Evolutionary conservation across 495 filamentous ascomycete genomes (phyloP).

Genomic region (Staphylotrichum longicolle): DNA sequence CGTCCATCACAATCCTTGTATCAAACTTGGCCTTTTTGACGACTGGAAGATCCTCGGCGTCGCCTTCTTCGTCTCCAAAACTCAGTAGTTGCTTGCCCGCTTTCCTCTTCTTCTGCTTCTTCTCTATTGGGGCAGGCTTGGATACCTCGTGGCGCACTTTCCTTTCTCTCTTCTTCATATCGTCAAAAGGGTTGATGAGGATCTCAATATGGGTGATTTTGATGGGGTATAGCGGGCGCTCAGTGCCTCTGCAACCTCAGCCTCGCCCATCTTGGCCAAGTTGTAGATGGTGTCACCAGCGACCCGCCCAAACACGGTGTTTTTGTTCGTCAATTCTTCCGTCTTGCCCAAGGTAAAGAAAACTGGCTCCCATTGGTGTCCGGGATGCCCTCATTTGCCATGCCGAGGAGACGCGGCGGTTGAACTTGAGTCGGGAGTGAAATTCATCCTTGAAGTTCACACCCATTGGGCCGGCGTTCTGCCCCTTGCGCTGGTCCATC

Average conservation of each 20-base stretch:
- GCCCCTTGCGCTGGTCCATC: slow-evolving; percentile 60
- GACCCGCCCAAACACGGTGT: slow-evolving; percentile 90
- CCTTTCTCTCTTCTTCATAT: slow-evolving; percentile 71
- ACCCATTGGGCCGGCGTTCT: slow-evolving; percentile 51
- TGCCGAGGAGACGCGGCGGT: slow-evolving; percentile 82
- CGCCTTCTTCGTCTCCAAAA: slow-evolving; percentile 84
- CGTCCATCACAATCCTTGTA: slow-evolving; percentile 70
- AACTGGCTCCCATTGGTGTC: slow-evolving; percentile 93
- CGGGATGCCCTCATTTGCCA: slow-evolving; percentile 77
- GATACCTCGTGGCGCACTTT: slow-evolving; percentile 43
- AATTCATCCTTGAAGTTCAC: slow-evolving; percentile 83
- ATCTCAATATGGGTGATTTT: slow-evolving; percentile 79
- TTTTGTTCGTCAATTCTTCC: slow-evolving; percentile 79
- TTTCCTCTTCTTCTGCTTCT: slow-evolving; percentile 76
- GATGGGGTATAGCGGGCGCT: slow-evolving; percentile 82
- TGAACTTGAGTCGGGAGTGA: slow-evolving; percentile 88
- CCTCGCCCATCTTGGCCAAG: slow-evolving; percentile 85
- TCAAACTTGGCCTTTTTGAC: slow-evolving; percentile 92
- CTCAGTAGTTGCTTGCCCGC: slow-evolving; percentile 78
- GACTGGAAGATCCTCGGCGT: slow-evolving; percentile 59
- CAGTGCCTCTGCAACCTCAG: slow-evolving; percentile 74
- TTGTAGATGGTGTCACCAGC: slow-evolving; percentile 96
- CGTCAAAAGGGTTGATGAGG: slow-evolving; percentile 84
- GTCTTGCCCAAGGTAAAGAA: slow-evolving; percentile 87
- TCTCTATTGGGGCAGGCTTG: slow-evolving; percentile 43